Base-by-base conservation (phyloP, 2,329 filamentous ascomycete genomes). In the Stachybotrys chartarum region DNA sequence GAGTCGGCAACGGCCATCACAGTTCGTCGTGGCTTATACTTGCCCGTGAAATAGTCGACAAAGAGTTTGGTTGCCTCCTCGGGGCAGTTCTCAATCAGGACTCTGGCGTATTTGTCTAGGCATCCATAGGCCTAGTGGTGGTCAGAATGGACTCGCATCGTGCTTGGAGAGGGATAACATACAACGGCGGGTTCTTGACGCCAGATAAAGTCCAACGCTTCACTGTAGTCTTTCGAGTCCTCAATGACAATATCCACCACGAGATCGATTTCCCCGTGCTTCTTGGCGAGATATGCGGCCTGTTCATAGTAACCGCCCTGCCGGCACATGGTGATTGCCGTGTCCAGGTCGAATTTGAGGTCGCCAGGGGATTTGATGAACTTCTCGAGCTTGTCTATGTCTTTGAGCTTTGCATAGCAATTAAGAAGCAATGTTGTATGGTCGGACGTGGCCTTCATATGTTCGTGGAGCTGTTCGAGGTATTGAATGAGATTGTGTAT, bases 401-500 rank as follows among this genome's bases (percentile, higher is more conserved):
- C 94, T 70, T 99, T 99, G 16, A 97, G 76, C 68, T 99, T 99
- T 0, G 94, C 94, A 68, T 99, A 99, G 72, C 94, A 99, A 68
- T 99, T 99, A 48, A 99, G 76, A 1, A 99, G 78, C 11, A 99
- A 76, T 0, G 94, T 99, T 0, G 94, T 99, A 64, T 99, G 94
- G 61, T 99, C 94, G 1, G 91, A 87, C 2, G 93, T 97, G 0
- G 94, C 95, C 67, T 87, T 93, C 65, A 93, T 86, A 64, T 95
- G 91, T 59, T 97, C 91, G 66, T 99, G 94, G 16, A 99, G 78
- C 70, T 99, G 91, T 72, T 99, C 95, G 2, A 99, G 79, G 66
- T 97, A 99, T 67, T 96, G 91, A 55, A 99, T 97, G 31, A 99
- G 78, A 67, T 97, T 99, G 64, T 97, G 91, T 72, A 99, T 97